Base-by-base conservation (phyloP, 148 eudicot species). In the Amaranthus hypochondriacus region DNA sequence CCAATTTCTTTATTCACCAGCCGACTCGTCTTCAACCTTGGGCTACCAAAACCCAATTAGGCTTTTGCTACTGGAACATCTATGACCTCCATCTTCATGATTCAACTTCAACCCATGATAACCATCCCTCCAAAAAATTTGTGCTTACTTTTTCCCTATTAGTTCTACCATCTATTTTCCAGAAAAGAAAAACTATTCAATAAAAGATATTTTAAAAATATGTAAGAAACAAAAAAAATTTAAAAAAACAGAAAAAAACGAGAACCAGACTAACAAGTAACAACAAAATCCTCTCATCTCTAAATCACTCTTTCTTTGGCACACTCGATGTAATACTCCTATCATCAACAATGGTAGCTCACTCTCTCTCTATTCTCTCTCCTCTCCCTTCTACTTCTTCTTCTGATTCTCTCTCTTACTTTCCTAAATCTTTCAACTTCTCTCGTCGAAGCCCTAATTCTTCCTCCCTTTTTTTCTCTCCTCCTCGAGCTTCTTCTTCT, bases 351-450 rank as follows among this genome's bases (percentile, higher is more conserved):
- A 80, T 75, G 82, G 82, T 51, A 14, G 74, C 79, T 15, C 66
- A 75, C 62, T 75, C 82, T 71, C 76, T 80, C 70, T 86, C 88
- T 59, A 74, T 82, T 72, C 76, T 84, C 72, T 84, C 83, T 65
- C 83, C 86, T 47, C 52, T 76, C 12, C 63, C 77, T 28, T 66
- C 83, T 52, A 70, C 72, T 3, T 70, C 83, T 3, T 7, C 70
- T 74, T 9, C 56, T 75, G 74, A 72, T 60, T 62, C 73, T 8
- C 69, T 79, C 71, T 71, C 77, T n/a, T 72, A 9, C 44, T 3
- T 28, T 52, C 46, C 69, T 46, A 79, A 67, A 7, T 56, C 70
- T 76, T 15, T 77, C 79, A 72, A 54, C 7, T 61, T 70, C 74
- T 64, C 81, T 63, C 83, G 74, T 64, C 81, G 77, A 43, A 83